Percentiles rank a stretch among this genome's conserved stretches.
Evolutionary conservation across 768 basidiomycete genomes (phyloP).

Genomic region (Amanita thiersii): DNA sequence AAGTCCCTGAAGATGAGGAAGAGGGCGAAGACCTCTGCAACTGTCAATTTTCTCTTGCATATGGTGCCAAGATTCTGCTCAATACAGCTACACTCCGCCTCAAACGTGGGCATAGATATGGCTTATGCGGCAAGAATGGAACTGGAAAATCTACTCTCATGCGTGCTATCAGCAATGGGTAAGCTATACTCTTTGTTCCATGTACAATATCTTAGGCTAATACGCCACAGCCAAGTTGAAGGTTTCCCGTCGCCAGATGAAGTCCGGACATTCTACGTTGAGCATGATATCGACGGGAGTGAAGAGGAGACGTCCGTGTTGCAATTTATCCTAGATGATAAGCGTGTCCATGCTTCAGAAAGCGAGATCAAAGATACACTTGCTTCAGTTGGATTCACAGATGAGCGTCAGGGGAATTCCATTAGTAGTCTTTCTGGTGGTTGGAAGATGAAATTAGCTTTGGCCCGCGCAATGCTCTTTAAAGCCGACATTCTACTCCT

Average conservation of each 20-base stretch:
- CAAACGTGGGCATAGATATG: constrained; percentile 98
- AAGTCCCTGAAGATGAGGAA: constrained; percentile 81
- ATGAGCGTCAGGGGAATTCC: constrained; percentile 74
- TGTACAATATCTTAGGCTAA: constrained; percentile 17
- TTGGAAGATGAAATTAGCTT: constrained; percentile 99
- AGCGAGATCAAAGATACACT: constrained; percentile 76
- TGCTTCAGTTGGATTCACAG: constrained; percentile 86
- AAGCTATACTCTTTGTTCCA: constrained; percentile 11
- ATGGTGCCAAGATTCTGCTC: constrained; percentile 97
- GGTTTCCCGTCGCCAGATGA: constrained; percentile 97
- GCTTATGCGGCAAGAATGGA: constrained; percentile 98
- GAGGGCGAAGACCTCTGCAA: constrained; percentile 98
- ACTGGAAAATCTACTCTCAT: constrained; percentile 95
- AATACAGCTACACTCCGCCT: constrained; percentile 95
- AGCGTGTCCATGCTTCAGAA: constrained; percentile 65
- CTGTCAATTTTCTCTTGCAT: constrained; percentile 97
- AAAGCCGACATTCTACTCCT: constrained; percentile 94
- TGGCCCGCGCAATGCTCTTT: constrained; percentile 96
- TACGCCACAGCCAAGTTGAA: constrained; percentile 67
- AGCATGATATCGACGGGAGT: constrained; percentile 96
- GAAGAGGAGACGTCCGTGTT: constrained; percentile 89
- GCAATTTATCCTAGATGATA: constrained; percentile 80
- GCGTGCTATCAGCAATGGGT: constrained; percentile 88
- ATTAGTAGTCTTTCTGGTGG: constrained; percentile 94
- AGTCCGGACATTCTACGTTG: constrained; percentile 98